Evolutionary conservation across 2,329 filamentous ascomycete genomes (phyloP), one percentile per base, ranked within the genome.

Genomic region (Beauveria sp.): DNA sequence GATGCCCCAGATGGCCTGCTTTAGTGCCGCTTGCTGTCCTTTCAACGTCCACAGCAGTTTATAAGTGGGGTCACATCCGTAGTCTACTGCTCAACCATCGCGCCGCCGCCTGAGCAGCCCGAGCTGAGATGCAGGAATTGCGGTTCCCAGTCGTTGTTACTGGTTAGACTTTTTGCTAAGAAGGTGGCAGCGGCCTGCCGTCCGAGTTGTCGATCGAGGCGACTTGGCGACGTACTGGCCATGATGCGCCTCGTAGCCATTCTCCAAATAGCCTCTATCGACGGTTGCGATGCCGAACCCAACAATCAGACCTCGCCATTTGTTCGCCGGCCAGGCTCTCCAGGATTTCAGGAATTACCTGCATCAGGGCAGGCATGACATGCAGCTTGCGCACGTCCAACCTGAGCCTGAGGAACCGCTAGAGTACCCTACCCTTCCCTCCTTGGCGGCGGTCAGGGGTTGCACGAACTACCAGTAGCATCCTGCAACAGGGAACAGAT

Each of bases 401-500:
- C 34, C 34, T 37, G 34, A 57, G 28, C 16, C 44, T 47, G 16
- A 58, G 44, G 44, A 51, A 51, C 44, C 55, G 50, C 34, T 22
- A 50, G n/a, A 34, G 44, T 16, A 37, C 34, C 30, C 30, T 34
- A 34, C 10, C 34, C 34, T 37, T 5, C 34, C 34, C 55, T 40
- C 56, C 46, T 43, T 44, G 56, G 56, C 37, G 22, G 47, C 52
- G 34, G 56, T 59, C 56, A 59, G 56, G 56, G 55, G 56, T 18
- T 52, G 24, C 34, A 52, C 46, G 37, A 52, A 44, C 56, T 59
- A 37, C 34, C 34, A 37, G 34, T 37, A 58, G 55, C 34, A 59
- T 30, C 24, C 47, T 52, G 47, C 47, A 30, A 44, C 56, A 59
- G 56, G 56, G 56, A 43, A 47, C 18, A 18, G 56, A 59, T 34